phyloP scores from a whole-genome alignment of 148 eudicot species.

The Diospyros lotus region DNA sequence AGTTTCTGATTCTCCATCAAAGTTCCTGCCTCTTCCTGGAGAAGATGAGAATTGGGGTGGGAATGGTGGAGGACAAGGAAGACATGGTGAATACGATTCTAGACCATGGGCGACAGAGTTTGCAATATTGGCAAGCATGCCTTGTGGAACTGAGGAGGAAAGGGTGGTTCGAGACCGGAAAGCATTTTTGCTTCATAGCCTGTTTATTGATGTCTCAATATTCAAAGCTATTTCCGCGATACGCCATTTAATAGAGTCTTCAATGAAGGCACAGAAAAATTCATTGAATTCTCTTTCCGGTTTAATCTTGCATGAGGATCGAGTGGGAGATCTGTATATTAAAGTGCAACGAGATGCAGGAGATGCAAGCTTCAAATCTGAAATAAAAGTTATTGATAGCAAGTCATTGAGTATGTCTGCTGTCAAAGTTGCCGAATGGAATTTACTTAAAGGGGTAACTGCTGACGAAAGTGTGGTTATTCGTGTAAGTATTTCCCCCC shows the following conservation, averaged over 20 bases:
- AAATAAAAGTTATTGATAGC: constrained; percentile 35
- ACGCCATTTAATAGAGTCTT: constrained; percentile 38
- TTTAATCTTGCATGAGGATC: constrained; percentile 54
- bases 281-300: constrained; percentile 25
- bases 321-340: constrained; percentile 69
- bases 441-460: constrained; percentile 85
- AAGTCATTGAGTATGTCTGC: constrained; percentile 35
- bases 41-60: constrained; percentile 99
- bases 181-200: constrained; percentile 91
- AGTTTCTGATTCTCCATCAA: constrained; percentile 57
- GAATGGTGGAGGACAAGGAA: constrained; percentile 91
- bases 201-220: constrained; percentile 77
- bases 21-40: constrained; percentile 54
- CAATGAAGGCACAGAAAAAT: constrained; percentile 7
- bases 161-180: constrained; percentile 90
- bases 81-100: constrained; percentile 54
- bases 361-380: constrained; percentile 60
- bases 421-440: constrained; percentile 45
- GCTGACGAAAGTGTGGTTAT: constrained; percentile 95
- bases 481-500: constrained; percentile 46
- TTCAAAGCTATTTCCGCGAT: constrained; percentile 77
- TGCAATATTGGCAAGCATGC: constrained; percentile 70
- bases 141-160: constrained; percentile 96
- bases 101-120: constrained; percentile 97
- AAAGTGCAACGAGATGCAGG: constrained; percentile 60